phyloP scores from a whole-genome alignment of 371 early-diverging fungal genomes.

The Apophysomyces elegans region DNA sequence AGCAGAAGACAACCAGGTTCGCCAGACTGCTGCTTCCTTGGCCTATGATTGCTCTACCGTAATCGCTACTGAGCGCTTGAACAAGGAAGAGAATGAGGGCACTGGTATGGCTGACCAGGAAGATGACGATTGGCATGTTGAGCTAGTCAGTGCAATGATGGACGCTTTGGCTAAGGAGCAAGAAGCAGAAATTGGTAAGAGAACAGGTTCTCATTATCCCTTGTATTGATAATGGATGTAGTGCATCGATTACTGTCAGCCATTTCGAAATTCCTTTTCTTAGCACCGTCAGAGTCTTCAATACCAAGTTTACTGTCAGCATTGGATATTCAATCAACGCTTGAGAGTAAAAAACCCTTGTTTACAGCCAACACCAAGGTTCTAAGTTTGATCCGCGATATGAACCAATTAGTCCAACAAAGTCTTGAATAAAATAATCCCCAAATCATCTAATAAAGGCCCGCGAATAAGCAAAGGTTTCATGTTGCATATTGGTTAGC shows the following conservation, averaged over 20 bases:
- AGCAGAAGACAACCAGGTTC: conserved; percentile 55
- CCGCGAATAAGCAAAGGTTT: background rate
- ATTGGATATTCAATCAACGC: conserved; percentile 33
- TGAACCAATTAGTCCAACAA: conserved; percentile 30
- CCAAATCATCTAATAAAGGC: background rate
- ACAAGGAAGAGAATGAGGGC: conserved; percentile 40
- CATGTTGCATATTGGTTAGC: background rate
- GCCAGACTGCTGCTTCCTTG: conserved; percentile 70
- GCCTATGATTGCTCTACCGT: conserved; percentile 68
- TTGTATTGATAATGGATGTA: conserved; percentile 1
- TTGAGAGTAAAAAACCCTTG: conserved; percentile 36
- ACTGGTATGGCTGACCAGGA: conserved; percentile 47
- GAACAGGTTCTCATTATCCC: background rate
- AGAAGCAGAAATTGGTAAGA: conserved; percentile 51
- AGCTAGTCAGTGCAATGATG: conserved; percentile 65
- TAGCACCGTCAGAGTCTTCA: conserved; percentile 40
- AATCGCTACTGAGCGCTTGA: conserved; percentile 47
- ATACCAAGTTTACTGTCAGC: conserved; percentile 37
- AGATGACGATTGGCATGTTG: conserved; percentile 74
- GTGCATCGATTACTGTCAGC: conserved; percentile 50
- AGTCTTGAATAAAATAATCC: background rate
- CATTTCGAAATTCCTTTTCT: conserved; percentile 45
- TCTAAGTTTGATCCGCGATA: conserved; percentile 31
- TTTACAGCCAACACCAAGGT: conserved; percentile 22
- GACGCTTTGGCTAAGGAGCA: conserved; percentile 62